Evolutionary conservation across 2,329 filamentous ascomycete genomes (phyloP).

Genomic region (Bipolaris oryzae): DNA sequence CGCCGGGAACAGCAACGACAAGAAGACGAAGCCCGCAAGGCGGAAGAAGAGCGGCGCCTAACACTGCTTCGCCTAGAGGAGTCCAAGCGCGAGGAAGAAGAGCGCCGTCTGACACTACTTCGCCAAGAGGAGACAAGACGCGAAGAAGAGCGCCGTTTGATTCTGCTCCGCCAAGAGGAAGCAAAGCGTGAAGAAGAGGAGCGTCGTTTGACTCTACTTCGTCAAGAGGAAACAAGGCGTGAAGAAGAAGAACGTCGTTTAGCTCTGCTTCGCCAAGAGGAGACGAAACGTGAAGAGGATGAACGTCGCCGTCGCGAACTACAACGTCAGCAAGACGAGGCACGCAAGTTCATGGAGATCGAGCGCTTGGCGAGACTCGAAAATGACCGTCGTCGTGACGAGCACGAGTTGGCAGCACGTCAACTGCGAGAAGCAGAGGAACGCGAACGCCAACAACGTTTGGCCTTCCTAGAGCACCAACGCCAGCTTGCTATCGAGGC

Average conservation of each 20-base stretch:
- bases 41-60: slow-evolving; percentile 2
- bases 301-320: slow-evolving; percentile 28
- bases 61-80: slow-evolving; percentile 26
- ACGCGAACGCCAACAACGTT: slow-evolving; percentile 38
- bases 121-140: slow-evolving; percentile 26
- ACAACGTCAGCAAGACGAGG: slow-evolving; percentile 39
- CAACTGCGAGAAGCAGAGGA: slow-evolving; percentile 39
- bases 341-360: slow-evolving; percentile 34
- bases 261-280: slow-evolving; percentile 3
- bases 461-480: slow-evolving; percentile 35
- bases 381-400: slow-evolving; percentile 36
- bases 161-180: slow-evolving; percentile 1
- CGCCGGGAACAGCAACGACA: slow-evolving; percentile 4
- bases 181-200: slow-evolving; percentile 10
- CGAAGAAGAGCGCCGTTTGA: slow-evolving; percentile 9
- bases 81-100: slow-evolving; percentile 31
- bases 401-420: slow-evolving; percentile 32
- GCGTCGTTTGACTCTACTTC: slow-evolving; percentile 10
- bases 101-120: slow-evolving; percentile 16
- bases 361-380: slow-evolving; percentile 38
- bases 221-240: background rate
- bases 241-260: slow-evolving; percentile 23
- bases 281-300: slow-evolving; percentile 13
- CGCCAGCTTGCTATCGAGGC: slow-evolving; percentile 28
- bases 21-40: slow-evolving; percentile 6